Evolutionary conservation across 2,329 filamentous ascomycete species (phyloP).

Genomic region (Monilinia fructigena): DNA sequence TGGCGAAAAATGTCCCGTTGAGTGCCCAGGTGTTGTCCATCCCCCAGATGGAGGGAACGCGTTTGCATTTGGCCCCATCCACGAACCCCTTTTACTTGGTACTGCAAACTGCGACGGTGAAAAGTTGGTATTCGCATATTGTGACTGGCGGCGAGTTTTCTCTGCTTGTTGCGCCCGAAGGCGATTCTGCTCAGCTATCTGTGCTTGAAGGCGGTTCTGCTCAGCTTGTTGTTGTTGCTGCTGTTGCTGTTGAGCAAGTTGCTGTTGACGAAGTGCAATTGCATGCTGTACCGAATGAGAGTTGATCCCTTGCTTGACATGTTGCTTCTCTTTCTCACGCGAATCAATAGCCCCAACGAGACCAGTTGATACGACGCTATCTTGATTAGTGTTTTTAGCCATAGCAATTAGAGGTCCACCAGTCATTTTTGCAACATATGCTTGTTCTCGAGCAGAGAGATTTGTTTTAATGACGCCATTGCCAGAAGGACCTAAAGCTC

Average conservation of each 20-base stretch:
- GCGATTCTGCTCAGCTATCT: neutral
- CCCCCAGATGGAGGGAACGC: slow-evolving; percentile 41
- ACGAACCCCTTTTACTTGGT: slow-evolving; percentile 38
- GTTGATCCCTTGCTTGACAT: slow-evolving; percentile 66
- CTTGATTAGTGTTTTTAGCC: slow-evolving; percentile 45
- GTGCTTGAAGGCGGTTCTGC: slow-evolving; percentile 55
- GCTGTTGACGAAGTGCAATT: slow-evolving; percentile 66
- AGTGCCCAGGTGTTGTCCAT: slow-evolving; percentile 36
- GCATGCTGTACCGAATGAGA: slow-evolving; percentile 72
- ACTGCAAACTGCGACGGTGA: slow-evolving; percentile 31
- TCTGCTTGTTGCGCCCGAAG: slow-evolving; percentile 16
- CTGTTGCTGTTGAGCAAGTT: slow-evolving; percentile 39
- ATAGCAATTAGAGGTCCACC: slow-evolving; percentile 70
- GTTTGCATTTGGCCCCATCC: slow-evolving; percentile 38
- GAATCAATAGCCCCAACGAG: slow-evolving; percentile 78
- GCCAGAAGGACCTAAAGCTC: slow-evolving; percentile 35
- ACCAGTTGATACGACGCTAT: slow-evolving; percentile 53
- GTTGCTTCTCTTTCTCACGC: slow-evolving; percentile 73
- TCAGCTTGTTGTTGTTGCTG: slow-evolving; percentile 3
- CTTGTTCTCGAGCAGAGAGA: slow-evolving; percentile 83
- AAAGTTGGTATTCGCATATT: slow-evolving; percentile 34
- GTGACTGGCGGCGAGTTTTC: slow-evolving; percentile 30
- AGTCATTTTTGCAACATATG: slow-evolving; percentile 80
- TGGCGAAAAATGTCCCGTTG: neutral
- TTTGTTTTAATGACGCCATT: slow-evolving; percentile 53